These are phyloP conservation scores for Lactarius psammicola DNA, from an alignment of 768 basidiomycete genomes.

Conservation along the genomic window DNA sequence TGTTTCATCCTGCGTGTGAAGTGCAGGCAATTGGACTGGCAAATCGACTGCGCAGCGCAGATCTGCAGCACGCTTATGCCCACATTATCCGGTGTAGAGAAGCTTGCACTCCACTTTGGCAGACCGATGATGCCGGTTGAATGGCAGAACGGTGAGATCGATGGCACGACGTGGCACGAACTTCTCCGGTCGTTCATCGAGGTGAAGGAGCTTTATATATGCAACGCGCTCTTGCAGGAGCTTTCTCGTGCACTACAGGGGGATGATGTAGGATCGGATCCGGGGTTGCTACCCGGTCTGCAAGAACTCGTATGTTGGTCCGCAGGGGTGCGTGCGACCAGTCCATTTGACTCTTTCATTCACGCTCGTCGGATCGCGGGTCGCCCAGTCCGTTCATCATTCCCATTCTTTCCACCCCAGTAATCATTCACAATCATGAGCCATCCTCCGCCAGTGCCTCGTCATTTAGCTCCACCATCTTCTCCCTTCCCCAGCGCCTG, in stretches of 20 bases:
- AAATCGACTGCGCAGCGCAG: background rate
- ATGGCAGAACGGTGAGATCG: background rate
- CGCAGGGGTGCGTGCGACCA: too few relatives aligned
- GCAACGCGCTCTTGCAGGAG: background rate
- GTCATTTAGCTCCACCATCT: too few relatives aligned
- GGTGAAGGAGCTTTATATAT: background rate
- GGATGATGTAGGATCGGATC: background rate
- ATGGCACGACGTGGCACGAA: background rate
- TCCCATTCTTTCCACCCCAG: too few relatives aligned
- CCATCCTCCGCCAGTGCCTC: too few relatives aligned
- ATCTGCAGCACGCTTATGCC: constrained; percentile 5
- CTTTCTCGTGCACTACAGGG: background rate
- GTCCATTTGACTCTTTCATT: background rate
- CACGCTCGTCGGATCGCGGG: background rate
- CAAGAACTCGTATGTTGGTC: background rate
- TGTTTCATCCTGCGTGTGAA: background rate
- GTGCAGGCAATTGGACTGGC: constrained; percentile 8
- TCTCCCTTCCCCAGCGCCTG: too few relatives aligned
- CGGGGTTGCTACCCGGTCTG: background rate
- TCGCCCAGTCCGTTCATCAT: background rate
- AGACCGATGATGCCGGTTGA: background rate
- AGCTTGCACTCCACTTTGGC: background rate
- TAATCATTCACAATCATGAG: too few relatives aligned
- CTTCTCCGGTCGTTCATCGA: background rate
- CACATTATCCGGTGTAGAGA: background rate